These are phyloP conservation scores for Aspergillus neotritici DNA, from an alignment of 2,329 filamentous ascomycete species.

Conservation along the genomic window DNA sequence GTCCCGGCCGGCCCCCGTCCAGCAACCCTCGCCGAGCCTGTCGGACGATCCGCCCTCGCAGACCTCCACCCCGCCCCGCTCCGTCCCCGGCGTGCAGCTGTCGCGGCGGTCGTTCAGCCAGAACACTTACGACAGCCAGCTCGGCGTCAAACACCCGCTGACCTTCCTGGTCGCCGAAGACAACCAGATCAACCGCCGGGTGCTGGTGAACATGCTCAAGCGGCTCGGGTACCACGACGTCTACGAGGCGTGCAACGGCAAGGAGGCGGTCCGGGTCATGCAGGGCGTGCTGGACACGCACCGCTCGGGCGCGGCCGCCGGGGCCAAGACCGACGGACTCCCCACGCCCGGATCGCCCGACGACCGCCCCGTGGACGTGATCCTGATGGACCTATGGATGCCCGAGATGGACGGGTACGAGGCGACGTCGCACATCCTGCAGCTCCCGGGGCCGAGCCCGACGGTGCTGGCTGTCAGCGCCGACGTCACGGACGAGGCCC, in stretches of 20 bases:
- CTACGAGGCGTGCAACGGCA: constrained; percentile 61
- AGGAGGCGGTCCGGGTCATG: constrained; percentile 61
- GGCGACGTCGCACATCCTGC: constrained; percentile 58
- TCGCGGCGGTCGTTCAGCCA: constrained; percentile 22
- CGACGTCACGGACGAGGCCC: constrained; percentile 60
- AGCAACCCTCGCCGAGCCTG: constrained; percentile 27
- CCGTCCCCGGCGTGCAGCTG: constrained; percentile 18
- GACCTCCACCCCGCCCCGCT: constrained; percentile 19
- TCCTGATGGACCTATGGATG: constrained; percentile 75
- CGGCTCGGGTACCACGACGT: constrained; percentile 62
- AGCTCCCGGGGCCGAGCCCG: constrained; percentile 35
- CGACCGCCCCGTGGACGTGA: constrained; percentile 50
- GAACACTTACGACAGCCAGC: constrained; percentile 48
- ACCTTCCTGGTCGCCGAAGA: constrained; percentile 67
- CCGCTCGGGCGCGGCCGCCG: constrained; percentile 5
- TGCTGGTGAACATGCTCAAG: constrained; percentile 60
- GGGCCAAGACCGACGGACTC: constrained; percentile 7
- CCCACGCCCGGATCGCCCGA: constrained; percentile 16
- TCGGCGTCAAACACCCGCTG: constrained; percentile 57
- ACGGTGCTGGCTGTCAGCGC: constrained; percentile 60
- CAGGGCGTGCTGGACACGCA: constrained; percentile 37
- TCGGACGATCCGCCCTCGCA: constrained; percentile 23
- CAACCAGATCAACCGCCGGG: constrained; percentile 64
- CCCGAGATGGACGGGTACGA: constrained; percentile 68
- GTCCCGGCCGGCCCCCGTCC: constrained; percentile 22